A percentile compares a stretch with the other conserved stretches of the same genome.
Evolutionary conservation across 768 basidiomycete genomes (phyloP).

Genomic region (Gymnopilus junonius): DNA sequence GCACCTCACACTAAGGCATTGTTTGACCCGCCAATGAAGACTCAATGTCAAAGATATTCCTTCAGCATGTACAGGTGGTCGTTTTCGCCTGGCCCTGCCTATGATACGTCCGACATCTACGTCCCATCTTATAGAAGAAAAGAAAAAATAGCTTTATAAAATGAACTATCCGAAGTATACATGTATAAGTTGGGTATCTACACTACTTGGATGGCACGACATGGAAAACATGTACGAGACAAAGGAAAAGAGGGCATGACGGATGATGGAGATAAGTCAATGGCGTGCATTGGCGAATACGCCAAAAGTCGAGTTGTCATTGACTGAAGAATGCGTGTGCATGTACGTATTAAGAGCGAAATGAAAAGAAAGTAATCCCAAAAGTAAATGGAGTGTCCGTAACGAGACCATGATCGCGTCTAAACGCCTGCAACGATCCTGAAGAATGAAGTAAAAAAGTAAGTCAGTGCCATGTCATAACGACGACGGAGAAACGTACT

Average conservation of each 20-base stretch:
- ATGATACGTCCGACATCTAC: no score
- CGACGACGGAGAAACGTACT: conserved; percentile 55
- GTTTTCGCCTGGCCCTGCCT: no score
- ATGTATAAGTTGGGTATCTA: conserved; percentile 28
- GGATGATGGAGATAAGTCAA: not conserved
- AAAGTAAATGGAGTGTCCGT: not conserved
- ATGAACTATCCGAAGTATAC: conserved; percentile 23
- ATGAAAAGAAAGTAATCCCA: not conserved
- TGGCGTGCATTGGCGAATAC: not conserved
- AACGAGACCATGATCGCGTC: conserved; percentile 5
- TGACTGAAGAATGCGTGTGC: not conserved
- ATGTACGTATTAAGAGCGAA: not conserved
- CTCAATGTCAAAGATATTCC: not conserved
- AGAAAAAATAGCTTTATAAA: conserved; percentile 8
- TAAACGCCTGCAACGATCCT: conserved; percentile 39
- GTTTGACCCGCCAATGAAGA: no score
- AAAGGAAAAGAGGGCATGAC: not conserved
- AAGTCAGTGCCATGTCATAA: conserved; percentile 1
- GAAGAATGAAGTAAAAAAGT: conserved; percentile 14
- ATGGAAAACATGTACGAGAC: not conserved
- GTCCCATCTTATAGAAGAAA: not conserved
- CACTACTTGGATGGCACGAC: conserved; percentile 22
- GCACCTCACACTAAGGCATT: no score
- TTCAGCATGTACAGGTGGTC: no score
- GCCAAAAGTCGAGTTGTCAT: not conserved